phyloP scores from a whole-genome alignment of 2,329 filamentous ascomycete species.

The Dichotomopilus funicola region DNA sequence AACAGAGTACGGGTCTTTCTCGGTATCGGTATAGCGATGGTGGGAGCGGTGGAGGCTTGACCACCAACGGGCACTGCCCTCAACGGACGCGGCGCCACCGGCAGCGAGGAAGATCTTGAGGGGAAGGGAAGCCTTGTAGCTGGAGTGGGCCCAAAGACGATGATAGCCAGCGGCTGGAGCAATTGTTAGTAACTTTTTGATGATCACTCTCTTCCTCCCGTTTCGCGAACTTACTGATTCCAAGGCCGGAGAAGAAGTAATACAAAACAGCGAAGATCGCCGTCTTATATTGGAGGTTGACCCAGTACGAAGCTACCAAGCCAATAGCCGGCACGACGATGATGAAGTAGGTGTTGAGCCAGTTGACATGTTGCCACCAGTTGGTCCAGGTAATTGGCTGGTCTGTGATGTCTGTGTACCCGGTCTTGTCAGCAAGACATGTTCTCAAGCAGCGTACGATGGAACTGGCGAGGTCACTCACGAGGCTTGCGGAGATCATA shows the following conservation, averaged over 20 bases:
- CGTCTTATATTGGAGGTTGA: conserved; percentile 66
- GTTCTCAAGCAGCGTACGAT: neutral
- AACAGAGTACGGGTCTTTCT: conserved; percentile 87
- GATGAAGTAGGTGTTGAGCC: conserved; percentile 81
- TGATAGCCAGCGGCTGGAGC: conserved; percentile 54
- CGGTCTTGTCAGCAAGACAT: conserved; percentile 3
- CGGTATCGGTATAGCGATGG: conserved; percentile 87
- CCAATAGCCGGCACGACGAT: conserved; percentile 69
- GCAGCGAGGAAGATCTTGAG: conserved; percentile 78
- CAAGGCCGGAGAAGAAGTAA: conserved; percentile 78
- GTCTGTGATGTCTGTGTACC: conserved; percentile 62
- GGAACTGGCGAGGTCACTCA: conserved; percentile 6
- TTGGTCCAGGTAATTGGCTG: conserved; percentile 72
- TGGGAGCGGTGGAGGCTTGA: conserved; percentile 79
- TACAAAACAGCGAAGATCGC: conserved; percentile 67
- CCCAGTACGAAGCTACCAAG: conserved; percentile 69
- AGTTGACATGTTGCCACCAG: conserved; percentile 91
- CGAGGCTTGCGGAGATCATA: conserved; percentile 61
- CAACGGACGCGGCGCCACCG: conserved; percentile 73
- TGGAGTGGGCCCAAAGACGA: conserved; percentile 79
- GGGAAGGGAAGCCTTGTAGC: conserved; percentile 69
- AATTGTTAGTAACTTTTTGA: conserved; percentile 1
- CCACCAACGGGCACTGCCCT: conserved; percentile 88
- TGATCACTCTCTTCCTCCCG: neutral
- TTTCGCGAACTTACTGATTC: conserved; percentile 55